Evolutionary conservation across 139 green algal genomes (phyloP).

Genomic region (Tetratostichococcus sp.): DNA sequence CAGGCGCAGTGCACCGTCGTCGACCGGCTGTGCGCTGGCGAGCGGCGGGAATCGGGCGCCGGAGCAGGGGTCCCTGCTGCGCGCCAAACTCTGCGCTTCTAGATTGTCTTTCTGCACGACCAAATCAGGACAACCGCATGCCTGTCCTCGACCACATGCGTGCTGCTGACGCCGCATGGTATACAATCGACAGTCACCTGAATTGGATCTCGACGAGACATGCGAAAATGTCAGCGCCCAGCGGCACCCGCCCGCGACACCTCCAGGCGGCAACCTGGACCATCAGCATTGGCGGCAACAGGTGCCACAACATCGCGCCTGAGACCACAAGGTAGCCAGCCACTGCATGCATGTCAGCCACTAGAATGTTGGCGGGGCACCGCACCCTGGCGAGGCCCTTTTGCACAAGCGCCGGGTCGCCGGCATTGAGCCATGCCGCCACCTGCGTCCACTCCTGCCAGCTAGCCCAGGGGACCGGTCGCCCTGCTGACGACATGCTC

Average conservation of each 20-base stretch:
- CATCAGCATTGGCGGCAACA: not conserved
- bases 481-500: slow-evolving; percentile 24
- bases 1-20: slow-evolving; percentile 34
- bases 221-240: slow-evolving; percentile 62
- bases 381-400: slow-evolving; percentile 13
- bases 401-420: not conserved
- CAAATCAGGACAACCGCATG: no score
- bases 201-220: slow-evolving; percentile 44
- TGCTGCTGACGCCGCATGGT: no score
- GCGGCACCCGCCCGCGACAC: slow-evolving; percentile 50
- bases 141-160: no score
- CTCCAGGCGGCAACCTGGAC: slow-evolving; percentile 59
- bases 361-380: not conserved
- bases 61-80: not conserved
- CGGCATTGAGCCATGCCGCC: slow-evolving; percentile 32
- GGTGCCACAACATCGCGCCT: no score
- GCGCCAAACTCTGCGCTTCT: no score
- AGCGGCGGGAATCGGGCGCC: not conserved
- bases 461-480: slow-evolving; percentile 56
- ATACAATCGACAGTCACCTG: no score
- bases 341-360: not conserved
- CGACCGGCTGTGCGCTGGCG: not conserved
- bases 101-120: no score
- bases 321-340: no score
- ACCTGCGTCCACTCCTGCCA: slow-evolving; percentile 72